These are phyloP conservation scores for Globisporangium parvum DNA, from an alignment of 352 stramenopile species.

Conservation along the genomic window DNA sequence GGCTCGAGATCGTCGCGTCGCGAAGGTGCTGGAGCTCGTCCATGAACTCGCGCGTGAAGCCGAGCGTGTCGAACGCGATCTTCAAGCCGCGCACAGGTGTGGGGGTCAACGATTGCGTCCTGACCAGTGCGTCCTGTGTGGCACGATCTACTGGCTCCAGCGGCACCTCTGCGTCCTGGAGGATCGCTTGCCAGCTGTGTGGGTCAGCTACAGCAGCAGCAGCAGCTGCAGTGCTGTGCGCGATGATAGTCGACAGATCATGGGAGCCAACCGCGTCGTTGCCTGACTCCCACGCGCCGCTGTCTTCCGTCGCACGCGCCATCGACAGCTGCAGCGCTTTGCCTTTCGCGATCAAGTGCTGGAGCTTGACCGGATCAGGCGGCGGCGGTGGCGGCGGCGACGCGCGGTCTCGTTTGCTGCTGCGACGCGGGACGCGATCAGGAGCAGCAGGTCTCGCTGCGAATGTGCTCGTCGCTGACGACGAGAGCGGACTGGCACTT, in stretches of 20 bases:
- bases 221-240: neutral
- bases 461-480: neutral
- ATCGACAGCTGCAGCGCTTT: conserved; percentile 40
- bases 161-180: neutral
- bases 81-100: conserved; percentile 17
- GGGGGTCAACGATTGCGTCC: neutral
- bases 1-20: conserved; percentile 39
- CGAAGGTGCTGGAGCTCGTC: conserved; percentile 35
- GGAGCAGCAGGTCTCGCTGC: too few species aligned
- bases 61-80: conserved; percentile 39
- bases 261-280: neutral
- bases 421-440: neutral
- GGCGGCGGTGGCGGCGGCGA: neutral
- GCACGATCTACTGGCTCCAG: neutral
- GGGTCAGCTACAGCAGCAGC: conserved; percentile 2
- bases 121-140: too few species aligned
- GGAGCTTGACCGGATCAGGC: conserved; percentile 4
- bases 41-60: conserved; percentile 32
- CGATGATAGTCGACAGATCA: neutral
- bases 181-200: conserved; percentile 11
- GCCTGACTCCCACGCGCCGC: neutral
- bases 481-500: too few species aligned
- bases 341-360: conserved; percentile 34
- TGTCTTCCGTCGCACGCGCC: conserved; percentile 25
- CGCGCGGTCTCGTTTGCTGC: neutral